Conservation (phyloP, 768 basidiomycete species). For the Hirschioporus abietinus region DNA sequence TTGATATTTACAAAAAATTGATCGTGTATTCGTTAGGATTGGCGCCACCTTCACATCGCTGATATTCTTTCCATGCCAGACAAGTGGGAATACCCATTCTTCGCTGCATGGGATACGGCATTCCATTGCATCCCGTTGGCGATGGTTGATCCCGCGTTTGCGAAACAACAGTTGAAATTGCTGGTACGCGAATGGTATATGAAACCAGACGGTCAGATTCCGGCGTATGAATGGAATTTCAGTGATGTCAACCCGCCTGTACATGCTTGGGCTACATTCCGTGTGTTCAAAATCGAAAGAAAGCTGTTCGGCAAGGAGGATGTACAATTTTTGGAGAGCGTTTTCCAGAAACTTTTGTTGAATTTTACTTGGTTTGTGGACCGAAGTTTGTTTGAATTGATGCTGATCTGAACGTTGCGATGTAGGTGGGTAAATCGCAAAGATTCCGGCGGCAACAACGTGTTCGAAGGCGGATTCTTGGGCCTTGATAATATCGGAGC, state of each 20-base stretch:
- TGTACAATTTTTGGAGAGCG: slow-evolving; percentile 87
- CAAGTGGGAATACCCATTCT: slow-evolving; percentile 99
- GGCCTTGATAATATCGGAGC: slow-evolving; percentile 97
- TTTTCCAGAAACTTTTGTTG: slow-evolving; percentile 94
- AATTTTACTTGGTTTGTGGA: slow-evolving; percentile 88
- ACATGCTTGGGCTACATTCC: slow-evolving; percentile 98
- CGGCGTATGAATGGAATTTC: slow-evolving; percentile 99
- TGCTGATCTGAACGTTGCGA: not conserved
- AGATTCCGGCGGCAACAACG: slow-evolving; percentile 89
- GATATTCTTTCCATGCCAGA: slow-evolving; percentile 99
- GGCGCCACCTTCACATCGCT: slow-evolving; percentile 93
- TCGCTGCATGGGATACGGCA: slow-evolving; percentile 98
- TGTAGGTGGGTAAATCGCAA: slow-evolving; percentile 97
- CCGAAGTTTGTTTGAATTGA: not conserved
- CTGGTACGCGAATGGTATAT: slow-evolving; percentile 99
- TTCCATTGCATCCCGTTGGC: slow-evolving; percentile 99
- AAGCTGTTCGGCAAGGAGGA: slow-evolving; percentile 92
- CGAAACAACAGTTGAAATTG: slow-evolving; percentile 95
- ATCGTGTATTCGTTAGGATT: slow-evolving; percentile 50
- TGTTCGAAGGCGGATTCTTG: slow-evolving; percentile 98
- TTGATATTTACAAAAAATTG: not conserved
- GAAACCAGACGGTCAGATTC: slow-evolving; percentile 98
- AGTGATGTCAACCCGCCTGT: slow-evolving; percentile 98
- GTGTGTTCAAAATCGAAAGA: slow-evolving; percentile 98
- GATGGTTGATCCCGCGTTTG: slow-evolving; percentile 90